These are phyloP conservation scores for Craspedostauros australis DNA, from an alignment of 108 stramenopile species.

Conservation along the genomic window DNA sequence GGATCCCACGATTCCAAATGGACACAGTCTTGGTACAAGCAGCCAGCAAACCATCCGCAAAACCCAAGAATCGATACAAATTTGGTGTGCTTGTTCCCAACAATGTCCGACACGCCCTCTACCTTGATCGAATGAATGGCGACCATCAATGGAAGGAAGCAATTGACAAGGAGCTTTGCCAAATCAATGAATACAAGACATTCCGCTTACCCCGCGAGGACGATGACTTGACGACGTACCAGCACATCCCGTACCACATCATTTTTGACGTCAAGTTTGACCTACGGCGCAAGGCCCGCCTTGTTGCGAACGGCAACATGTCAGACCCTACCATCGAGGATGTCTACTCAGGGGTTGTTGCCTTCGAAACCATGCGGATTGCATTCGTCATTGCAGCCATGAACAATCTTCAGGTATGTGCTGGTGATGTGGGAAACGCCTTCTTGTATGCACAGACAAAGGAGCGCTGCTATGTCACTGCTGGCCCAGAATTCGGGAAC, in stretches of 20 bases:
- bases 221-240: not conserved
- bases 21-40: no score
- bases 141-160: conserved; percentile 26
- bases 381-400: conserved; percentile 31
- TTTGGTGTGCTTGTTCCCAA: conserved; percentile 24
- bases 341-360: conserved; percentile 17
- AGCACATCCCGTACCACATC: conserved; percentile 9
- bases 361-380: conserved; percentile 21
- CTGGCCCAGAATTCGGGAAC: conserved; percentile 13
- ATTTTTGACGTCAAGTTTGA: conserved; percentile 27
- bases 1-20: no score
- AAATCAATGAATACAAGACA: conserved; percentile 7
- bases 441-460: conserved; percentile 11
- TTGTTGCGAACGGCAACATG: conserved; percentile 20
- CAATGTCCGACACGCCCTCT: conserved; percentile 7
- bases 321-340: conserved; percentile 10
- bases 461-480: conserved; percentile 18
- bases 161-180: conserved; percentile 4
- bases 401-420: conserved; percentile 19
- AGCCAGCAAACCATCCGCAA: no score
- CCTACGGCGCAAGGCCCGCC: conserved; percentile 5
- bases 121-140: conserved; percentile 13
- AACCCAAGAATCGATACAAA: no score
- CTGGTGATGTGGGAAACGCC: conserved; percentile 17
- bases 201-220: not conserved